phyloP scores from a whole-genome alignment of 257 asterid species.

The Ilex aquifolium region DNA sequence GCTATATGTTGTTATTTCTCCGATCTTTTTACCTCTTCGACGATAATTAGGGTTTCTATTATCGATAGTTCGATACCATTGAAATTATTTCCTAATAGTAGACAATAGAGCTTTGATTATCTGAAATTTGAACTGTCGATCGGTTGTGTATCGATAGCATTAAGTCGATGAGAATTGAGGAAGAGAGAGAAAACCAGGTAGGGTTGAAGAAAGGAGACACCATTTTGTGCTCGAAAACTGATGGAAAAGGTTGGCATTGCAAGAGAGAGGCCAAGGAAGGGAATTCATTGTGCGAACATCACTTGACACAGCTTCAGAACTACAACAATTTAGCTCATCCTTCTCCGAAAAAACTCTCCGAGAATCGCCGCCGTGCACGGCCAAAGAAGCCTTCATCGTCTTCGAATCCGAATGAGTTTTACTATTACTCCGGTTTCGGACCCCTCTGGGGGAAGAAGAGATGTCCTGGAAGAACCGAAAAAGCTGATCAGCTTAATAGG shows the following conservation, averaged over 20 bases:
- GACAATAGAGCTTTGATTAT: constrained; percentile 11
- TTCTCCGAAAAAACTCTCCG: constrained; percentile 3
- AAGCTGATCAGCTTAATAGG: background rate
- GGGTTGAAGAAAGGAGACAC: constrained; percentile 2
- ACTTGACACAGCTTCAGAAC: constrained; percentile 22
- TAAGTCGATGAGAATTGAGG: constrained; percentile 3
- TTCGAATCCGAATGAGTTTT: constrained; percentile 40
- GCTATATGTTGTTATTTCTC: constrained; percentile 3
- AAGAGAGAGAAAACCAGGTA: constrained; percentile 3
- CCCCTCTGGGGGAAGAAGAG: constrained; percentile 66
- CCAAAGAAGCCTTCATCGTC: constrained; percentile 26
- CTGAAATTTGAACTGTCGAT: constrained; percentile 1
- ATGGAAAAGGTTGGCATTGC: constrained; percentile 64
- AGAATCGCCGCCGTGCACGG: constrained; percentile 21
- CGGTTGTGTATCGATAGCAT: constrained; percentile 8
- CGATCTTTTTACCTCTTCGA: constrained; percentile 4
- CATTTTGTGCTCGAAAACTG: constrained; percentile 39
- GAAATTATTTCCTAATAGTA: constrained; percentile 7
- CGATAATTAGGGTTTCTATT: constrained; percentile 47
- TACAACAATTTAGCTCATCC: constrained; percentile 12
- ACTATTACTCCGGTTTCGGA: constrained; percentile 76
- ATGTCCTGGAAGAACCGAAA: constrained; percentile 16
- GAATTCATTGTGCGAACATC: constrained; percentile 44
- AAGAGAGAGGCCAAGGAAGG: constrained; percentile 30
- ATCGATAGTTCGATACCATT: constrained; percentile 5